Evolutionary conservation across 2,329 filamentous ascomycete species (phyloP).

Genomic region (Hypomyces rosellus): DNA sequence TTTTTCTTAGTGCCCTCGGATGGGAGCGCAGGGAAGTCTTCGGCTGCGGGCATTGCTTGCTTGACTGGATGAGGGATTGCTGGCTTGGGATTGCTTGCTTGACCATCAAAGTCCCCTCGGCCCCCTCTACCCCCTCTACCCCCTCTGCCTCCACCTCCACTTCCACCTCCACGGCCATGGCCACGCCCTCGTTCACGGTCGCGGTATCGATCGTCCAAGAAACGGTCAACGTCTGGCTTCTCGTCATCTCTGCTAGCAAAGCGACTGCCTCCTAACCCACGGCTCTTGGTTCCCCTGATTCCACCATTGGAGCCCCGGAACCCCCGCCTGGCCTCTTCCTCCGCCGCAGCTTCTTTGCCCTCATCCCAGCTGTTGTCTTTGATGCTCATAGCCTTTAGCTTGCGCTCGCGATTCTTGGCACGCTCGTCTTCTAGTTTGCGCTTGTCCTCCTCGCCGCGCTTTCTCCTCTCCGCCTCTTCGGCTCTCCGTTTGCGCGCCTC

Average conservation of each 20-base stretch:
- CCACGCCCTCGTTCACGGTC: slow-evolving; percentile 27
- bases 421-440: slow-evolving; percentile 53
- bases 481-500: slow-evolving; percentile 46
- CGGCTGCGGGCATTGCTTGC: slow-evolving; percentile 22
- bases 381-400: slow-evolving; percentile 51
- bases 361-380: slow-evolving; percentile 54
- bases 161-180: slow-evolving; percentile 23
- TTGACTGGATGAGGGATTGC: slow-evolving; percentile 9
- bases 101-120: slow-evolving; percentile 20
- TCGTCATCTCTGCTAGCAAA: slow-evolving; percentile 34
- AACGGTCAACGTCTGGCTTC: slow-evolving; percentile 30
- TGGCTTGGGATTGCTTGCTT: slow-evolving; percentile 15
- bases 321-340: slow-evolving; percentile 33
- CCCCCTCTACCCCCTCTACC: slow-evolving; percentile 28
- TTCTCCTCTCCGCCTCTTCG: slow-evolving; percentile 46
- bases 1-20: slow-evolving; percentile 20
- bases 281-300: slow-evolving; percentile 30
- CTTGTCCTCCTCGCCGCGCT: slow-evolving; percentile 46
- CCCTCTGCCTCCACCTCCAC: slow-evolving; percentile 30
- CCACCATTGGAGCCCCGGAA: slow-evolving; percentile 40
- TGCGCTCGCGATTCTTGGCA: slow-evolving; percentile 53
- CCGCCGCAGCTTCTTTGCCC: slow-evolving; percentile 42
- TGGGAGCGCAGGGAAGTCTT: slow-evolving; percentile 33
- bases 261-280: slow-evolving; percentile 36
- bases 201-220: slow-evolving; percentile 30